Evolutionary conservation across 2,329 filamentous ascomycete genomes (phyloP).

Genomic region (Penicillium hordei): DNA sequence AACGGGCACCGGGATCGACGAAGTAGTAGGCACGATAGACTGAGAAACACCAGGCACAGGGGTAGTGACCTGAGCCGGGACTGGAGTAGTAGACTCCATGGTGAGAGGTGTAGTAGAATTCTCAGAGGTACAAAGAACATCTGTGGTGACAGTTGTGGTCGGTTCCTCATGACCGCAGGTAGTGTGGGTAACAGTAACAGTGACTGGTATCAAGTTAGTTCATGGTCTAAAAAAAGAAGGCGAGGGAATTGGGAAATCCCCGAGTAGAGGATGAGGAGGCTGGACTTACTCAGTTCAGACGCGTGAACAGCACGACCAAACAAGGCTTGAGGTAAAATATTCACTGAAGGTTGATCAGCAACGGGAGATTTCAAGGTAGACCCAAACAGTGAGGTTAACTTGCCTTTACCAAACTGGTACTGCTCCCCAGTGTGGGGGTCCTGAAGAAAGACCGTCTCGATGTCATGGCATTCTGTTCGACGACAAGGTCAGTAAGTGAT

Average conservation of each 20-base stretch:
- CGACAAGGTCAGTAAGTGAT: neutral
- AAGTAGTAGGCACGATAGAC: conserved; percentile 2
- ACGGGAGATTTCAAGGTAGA: neutral
- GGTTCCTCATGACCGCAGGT: conserved; percentile 10
- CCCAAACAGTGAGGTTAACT: neutral
- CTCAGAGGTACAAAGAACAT: conserved; percentile 1
- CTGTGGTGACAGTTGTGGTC: conserved; percentile 4
- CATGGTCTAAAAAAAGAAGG: neutral
- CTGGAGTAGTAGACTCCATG: neutral
- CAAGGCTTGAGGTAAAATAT: neutral
- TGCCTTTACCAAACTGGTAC: conserved; percentile 2
- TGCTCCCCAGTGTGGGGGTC: conserved; percentile 1
- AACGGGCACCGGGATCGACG: neutral
- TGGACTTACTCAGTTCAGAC: conserved; percentile 1
- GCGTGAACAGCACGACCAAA: conserved; percentile 1
- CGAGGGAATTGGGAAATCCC: neutral
- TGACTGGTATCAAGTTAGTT: conserved; percentile 6
- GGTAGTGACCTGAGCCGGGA: neutral
- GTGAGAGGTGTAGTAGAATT: neutral
- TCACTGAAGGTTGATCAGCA: conserved; percentile 1
- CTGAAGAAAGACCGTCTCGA: conserved; percentile 3
- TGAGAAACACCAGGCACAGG: neutral
- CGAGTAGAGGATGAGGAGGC: neutral
- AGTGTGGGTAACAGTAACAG: conserved; percentile 29
- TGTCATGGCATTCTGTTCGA: neutral